Evolutionary conservation across 2,329 filamentous ascomycete species (phyloP), one percentile per base, ranked within the genome.

Genomic region (Calonectria pseudoreteaudii): DNA sequence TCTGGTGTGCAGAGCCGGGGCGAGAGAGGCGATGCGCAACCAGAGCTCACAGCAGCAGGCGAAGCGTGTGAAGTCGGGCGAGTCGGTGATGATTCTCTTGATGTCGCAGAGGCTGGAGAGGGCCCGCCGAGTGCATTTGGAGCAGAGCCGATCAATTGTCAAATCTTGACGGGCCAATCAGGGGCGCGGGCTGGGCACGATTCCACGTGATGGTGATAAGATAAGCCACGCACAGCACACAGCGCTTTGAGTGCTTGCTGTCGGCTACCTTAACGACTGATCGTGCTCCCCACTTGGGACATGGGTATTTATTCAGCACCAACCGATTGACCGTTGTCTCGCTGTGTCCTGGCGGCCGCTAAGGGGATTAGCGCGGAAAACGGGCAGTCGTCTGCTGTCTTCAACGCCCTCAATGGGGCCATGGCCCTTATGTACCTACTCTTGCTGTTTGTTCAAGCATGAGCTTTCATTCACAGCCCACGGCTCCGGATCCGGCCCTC

Each of bases 131-230:
- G 77, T 77, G 76, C 78, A 76, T 76, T 73, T 77, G 73, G 73
- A 73, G 73, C 74, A 75, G 71, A 65, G 74, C 60, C 50, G 69
- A 74, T 77, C 71, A 70, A 75, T 72, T 76, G 76, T 79, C 78
- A 77, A 80, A 77, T 73, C 76, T 68, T 68, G 72, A 53, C 60
- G 9, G 62, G 13, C 78, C 77, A 80, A 80, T 80, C 65, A 80
- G 66, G 44, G 18, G 13, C 9, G 4, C 4, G 0, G 4, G 5
- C 47, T 16, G 64, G 26, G n/a, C 31, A 58, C 52, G 62, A 20
- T 41, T 77, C 69, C 78, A 80, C 78, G 78, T 80, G 78, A 80
- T 68, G 56, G 44, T 26, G 78, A 79, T 79, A 79, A 79, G 78
- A 76, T 74, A 68, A 62, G 18, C 53, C 31, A 52, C 38, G 36